A percentile compares a stretch with the other conserved stretches of the same genome.
Evolutionary conservation across 176 grass and related monocot species (phyloP).

Genomic region (Thinopyrum elongatum): DNA sequence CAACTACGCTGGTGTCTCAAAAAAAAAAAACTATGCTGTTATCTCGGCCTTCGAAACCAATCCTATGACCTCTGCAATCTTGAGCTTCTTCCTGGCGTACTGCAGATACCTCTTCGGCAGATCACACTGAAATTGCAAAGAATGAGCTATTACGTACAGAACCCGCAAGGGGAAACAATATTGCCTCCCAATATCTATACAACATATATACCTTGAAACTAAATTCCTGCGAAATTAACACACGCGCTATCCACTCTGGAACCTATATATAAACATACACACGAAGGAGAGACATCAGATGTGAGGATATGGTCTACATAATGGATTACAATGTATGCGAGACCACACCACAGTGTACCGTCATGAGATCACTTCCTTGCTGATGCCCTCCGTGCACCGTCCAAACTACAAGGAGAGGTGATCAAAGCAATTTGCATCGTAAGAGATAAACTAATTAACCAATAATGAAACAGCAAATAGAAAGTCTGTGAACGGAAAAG

Average conservation of each 20-base stretch:
- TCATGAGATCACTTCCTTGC: not conserved
- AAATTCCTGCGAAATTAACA: not conserved
- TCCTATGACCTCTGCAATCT: not conserved
- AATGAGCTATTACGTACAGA: not conserved
- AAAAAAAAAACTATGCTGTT: too few relatives aligned
- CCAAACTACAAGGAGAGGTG: not conserved
- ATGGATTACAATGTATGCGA: not conserved
- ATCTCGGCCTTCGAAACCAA: not conserved
- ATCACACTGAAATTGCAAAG: not conserved
- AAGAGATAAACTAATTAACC: not conserved
- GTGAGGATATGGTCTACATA: not conserved
- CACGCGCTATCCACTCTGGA: not conserved
- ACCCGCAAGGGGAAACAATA: not conserved
- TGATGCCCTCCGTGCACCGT: not conserved
- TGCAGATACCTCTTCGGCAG: not conserved
- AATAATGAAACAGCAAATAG: not conserved
- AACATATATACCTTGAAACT: not conserved
- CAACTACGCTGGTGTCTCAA: not conserved
- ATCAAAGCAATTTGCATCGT: not conserved
- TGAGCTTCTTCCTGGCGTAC: slow-evolving; percentile 2
- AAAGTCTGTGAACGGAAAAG: not conserved
- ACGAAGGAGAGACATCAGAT: not conserved
- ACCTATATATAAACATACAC: not conserved
- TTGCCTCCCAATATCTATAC: not conserved
- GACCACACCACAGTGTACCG: not conserved